Percentiles rank a stretch among this genome's conserved stretches.
These are phyloP conservation scores for Blastocystis sp. DNA, from an alignment of 352 stramenopile genomes.

Conservation along the genomic window DNA sequence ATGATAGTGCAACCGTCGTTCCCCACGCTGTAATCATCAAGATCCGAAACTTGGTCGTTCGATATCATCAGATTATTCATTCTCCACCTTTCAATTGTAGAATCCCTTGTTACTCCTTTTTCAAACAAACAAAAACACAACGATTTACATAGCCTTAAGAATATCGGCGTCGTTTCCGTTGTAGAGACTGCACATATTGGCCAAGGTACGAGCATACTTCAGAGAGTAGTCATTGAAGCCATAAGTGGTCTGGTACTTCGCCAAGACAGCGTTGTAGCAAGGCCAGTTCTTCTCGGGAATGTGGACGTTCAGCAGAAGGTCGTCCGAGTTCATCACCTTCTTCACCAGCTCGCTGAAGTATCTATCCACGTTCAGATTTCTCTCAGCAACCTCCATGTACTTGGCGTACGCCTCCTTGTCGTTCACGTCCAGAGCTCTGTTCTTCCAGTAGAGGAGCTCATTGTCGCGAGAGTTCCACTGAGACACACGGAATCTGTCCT, in stretches of 20 bases:
- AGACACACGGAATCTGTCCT: background rate
- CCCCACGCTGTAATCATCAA: background rate
- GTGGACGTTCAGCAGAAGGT: background rate
- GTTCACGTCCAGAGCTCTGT: background rate
- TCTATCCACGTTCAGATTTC: constrained; percentile 28
- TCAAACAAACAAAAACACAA: constrained; percentile 26
- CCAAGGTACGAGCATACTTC: constrained; percentile 59
- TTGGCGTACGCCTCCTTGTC: constrained; percentile 28
- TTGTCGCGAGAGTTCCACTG: constrained; percentile 53
- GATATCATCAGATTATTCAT: background rate
- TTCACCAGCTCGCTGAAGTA: constrained; percentile 53
- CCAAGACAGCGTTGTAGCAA: constrained; percentile 52
- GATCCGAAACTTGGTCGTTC: constrained; percentile 2
- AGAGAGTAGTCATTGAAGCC: constrained; percentile 57
- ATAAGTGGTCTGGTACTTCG: constrained; percentile 48
- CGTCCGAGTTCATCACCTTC: constrained; percentile 36
- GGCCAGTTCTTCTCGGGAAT: constrained; percentile 43
- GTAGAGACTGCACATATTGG: constrained; percentile 39
- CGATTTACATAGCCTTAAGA: constrained; percentile 54
- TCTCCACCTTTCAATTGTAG: background rate
- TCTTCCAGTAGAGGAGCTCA: constrained; percentile 49
- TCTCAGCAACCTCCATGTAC: constrained; percentile 48
- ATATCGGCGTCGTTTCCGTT: constrained; percentile 42
- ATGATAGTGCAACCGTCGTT: constrained; percentile 47
- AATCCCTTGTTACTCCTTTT: background rate